phyloP scores from a whole-genome alignment of 768 basidiomycete genomes.

The Suillus weaverae region DNA sequence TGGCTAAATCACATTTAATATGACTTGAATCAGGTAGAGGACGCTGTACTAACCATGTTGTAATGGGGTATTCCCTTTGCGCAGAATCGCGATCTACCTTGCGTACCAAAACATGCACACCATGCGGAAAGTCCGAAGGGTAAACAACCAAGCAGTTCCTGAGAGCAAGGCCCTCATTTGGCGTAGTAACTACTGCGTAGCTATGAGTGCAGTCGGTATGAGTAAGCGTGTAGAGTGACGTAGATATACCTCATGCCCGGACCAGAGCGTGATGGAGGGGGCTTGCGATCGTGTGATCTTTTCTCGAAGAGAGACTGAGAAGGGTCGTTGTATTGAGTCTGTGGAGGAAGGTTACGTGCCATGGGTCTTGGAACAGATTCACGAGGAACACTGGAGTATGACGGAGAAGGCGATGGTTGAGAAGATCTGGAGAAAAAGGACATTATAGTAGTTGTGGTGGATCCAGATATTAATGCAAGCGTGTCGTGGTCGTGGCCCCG shows the following conservation, averaged over 20 bases:
- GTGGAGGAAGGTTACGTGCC: conserved; percentile 38
- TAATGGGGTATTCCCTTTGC: conserved; percentile 52
- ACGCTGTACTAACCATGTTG: conserved; percentile 60
- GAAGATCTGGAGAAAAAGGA: conserved; percentile 47
- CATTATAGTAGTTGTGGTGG: conserved; percentile 15
- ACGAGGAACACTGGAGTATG: conserved; percentile 45
- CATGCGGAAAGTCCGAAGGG: conserved; percentile 70
- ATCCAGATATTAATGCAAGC: not conserved
- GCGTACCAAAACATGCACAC: conserved; percentile 73
- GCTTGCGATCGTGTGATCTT: conserved; percentile 43
- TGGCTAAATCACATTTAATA: conserved; percentile 52
- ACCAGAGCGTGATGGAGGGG: conserved; percentile 32
- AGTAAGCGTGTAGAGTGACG: not conserved
- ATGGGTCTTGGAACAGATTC: conserved; percentile 38
- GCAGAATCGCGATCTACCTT: conserved; percentile 38
- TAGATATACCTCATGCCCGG: conserved; percentile 23
- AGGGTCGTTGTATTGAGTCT: conserved; percentile 57
- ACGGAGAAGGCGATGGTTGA: conserved; percentile 28
- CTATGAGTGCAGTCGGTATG: conserved; percentile 27
- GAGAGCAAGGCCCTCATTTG: conserved; percentile 69
- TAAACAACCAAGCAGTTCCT: conserved; percentile 82
- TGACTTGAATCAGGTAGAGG: not conserved
- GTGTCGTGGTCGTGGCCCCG: conserved; percentile 1
- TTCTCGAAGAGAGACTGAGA: conserved; percentile 52
- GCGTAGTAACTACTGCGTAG: conserved; percentile 58